Conservation (phyloP, 1,139 yeast species). For the Candida tunisiensis region DNA sequence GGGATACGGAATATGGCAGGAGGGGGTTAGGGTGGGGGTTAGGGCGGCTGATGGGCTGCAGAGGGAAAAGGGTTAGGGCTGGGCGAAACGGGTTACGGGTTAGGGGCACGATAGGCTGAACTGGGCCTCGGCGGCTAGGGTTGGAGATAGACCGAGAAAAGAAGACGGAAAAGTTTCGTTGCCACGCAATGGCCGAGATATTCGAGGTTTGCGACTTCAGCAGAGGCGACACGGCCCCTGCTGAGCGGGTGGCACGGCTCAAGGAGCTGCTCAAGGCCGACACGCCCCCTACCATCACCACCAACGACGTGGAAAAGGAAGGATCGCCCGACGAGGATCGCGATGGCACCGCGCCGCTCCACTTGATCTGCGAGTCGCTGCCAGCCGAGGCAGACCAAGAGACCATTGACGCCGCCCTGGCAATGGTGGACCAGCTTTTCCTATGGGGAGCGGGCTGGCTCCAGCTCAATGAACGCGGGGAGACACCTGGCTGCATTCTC, state of each 20-base stretch:
- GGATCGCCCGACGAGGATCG: slow-evolving; percentile 19
- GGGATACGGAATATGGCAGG: no score
- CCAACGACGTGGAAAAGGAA: slow-evolving; percentile 43
- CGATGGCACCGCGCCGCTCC: slow-evolving; percentile 69
- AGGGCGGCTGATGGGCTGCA: no score
- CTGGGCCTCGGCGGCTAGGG: no score
- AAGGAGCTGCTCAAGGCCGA: slow-evolving; percentile 36
- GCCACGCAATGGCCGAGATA: no score
- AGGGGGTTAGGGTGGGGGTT: no score
- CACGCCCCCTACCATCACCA: slow-evolving; percentile 67
- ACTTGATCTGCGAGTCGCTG: slow-evolving; percentile 27
- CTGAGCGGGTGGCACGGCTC: slow-evolving; percentile 27
- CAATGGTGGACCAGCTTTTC: slow-evolving; percentile 48
- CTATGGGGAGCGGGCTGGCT: slow-evolving; percentile 91
- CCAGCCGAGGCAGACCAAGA: slow-evolving; percentile 18
- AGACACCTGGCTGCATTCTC: slow-evolving; percentile 21
- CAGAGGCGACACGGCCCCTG: no score
- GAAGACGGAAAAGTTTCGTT: no score
- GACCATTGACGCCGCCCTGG: slow-evolving; percentile 31
- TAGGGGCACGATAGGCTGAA: no score
- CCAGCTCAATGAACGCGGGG: slow-evolving; percentile 26
- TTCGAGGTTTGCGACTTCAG: no score
- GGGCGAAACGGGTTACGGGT: no score
- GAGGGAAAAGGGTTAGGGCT: no score
- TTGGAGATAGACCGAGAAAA: no score